Evolutionary conservation across 148 eudicot species (phyloP).

Genomic region (Spergularia marina): DNA sequence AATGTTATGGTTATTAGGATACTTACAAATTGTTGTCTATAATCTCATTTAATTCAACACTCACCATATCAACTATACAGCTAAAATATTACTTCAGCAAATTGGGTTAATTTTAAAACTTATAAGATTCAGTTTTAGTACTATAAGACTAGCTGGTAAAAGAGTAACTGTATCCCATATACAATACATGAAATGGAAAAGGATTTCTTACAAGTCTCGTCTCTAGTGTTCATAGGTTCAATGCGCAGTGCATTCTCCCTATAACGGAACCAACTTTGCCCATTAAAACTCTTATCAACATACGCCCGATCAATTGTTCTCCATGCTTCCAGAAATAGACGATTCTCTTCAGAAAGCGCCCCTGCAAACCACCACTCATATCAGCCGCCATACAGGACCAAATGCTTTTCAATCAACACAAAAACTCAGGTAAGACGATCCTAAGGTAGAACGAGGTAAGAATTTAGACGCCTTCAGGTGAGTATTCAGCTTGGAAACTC

Average conservation of each 20-base stretch:
- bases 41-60: not conserved
- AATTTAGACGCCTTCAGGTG: no score
- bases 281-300: slow-evolving; percentile 92
- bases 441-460: no score
- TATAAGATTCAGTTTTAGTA: no score
- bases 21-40: not conserved
- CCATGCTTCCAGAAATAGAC: slow-evolving; percentile 96
- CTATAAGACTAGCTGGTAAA: no score
- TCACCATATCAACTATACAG: not conserved
- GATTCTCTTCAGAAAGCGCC: slow-evolving; percentile 91
- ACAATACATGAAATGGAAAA: not conserved
- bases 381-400: not conserved
- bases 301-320: slow-evolving; percentile 93
- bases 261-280: slow-evolving; percentile 99
- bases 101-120: no score
- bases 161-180: no score
- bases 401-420: not conserved
- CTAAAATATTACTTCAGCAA: no score
- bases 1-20: not conserved
- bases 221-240: slow-evolving; percentile 88
- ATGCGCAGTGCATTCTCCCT: slow-evolving; percentile 85
- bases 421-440: no score
- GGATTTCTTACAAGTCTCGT: slow-evolving; percentile 75
- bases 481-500: no score
- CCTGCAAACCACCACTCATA: slow-evolving; percentile 42